Base-by-base conservation (phyloP, 345 rosid genomes). In the Psidium guajava region DNA sequence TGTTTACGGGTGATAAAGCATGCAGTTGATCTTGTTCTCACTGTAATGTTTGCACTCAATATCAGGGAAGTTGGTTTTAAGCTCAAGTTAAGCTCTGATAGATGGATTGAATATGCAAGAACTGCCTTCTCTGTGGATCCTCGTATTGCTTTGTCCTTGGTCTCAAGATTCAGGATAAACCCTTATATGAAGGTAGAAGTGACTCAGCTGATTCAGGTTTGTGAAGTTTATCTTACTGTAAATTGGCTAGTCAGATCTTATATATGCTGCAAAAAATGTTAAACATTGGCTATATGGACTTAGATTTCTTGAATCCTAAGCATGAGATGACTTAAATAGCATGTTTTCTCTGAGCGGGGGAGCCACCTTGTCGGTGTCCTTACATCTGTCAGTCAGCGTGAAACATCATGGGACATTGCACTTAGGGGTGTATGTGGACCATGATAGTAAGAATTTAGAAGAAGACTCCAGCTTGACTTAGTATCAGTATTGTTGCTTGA, bases 91-190 rank as follows among this genome's bases (percentile, higher is more conserved):
- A 93, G 94, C 88, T 57, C 98, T 84, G 99, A 98, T 54, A 98
- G 93, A 88, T 95, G 99, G 98, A 85, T 93, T 64, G 99, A 96
- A 86, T 85, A 92, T 90, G 98, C 96, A 80, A 92, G 94, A 89
- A 95, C 94, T 64, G 97, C 99, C 99, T 98, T 98, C 88, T 87
- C 93, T 50, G 99, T 98, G 84, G 99, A 98, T 92, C 98, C 98
- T 83, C 92, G 93, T 83, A 92, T 98, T 85, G 98, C 97, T 84
- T 75, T 98, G 74, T 94, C 94, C 86, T 89, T 97, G 85, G 95
- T 92, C 83, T 93, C 97, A 22, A 95, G 98, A 86, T 97, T 97
- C 89, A 96, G 98, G 51, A 87, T 97, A 85, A 96, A 95, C 87
- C 87, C 89, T 85, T 86, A 88, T 88, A 87, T 98, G 85, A 96